phyloP scores from a whole-genome alignment of 1,284 basidiomycete species.

The Ganoderma meredithae region DNA sequence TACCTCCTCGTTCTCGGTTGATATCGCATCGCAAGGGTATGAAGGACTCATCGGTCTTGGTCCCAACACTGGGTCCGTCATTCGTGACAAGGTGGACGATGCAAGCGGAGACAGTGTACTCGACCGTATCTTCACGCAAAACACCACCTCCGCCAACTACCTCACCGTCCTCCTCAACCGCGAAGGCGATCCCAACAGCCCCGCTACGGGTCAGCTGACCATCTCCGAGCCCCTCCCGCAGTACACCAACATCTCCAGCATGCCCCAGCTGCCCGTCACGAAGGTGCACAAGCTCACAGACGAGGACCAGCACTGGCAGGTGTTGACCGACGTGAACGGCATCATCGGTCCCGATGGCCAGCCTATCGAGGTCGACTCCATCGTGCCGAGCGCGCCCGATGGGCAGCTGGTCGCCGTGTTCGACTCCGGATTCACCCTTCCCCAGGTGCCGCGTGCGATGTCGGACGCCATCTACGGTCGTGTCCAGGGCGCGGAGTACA shows the following conservation, averaged over 20 bases:
- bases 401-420: constrained; percentile 68
- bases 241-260: constrained; percentile 65
- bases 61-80: constrained; percentile 73
- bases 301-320: constrained; percentile 81
- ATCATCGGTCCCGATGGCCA: constrained; percentile 78
- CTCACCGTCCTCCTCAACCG: constrained; percentile 75
- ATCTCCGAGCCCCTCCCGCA: constrained; percentile 61
- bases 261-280: constrained; percentile 73
- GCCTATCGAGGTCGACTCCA: constrained; percentile 64
- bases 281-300: constrained; percentile 61
- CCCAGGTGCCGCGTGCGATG: constrained; percentile 75
- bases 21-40: constrained; percentile 68
- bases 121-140: constrained; percentile 66
- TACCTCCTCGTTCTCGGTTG: constrained; percentile 68
- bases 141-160: constrained; percentile 63
- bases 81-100: constrained; percentile 62
- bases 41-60: constrained; percentile 78
- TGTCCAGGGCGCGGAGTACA: constrained; percentile 76
- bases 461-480: constrained; percentile 84
- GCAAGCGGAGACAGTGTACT: constrained; percentile 61
- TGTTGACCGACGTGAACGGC: constrained; percentile 66
- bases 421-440: constrained; percentile 76
- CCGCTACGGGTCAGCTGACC: constrained; percentile 61
- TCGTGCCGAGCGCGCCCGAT: constrained; percentile 57
- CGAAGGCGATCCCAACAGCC: constrained; percentile 53